Base-by-base conservation (phyloP, 2,329 filamentous ascomycete species). In the Fusarium sterilihyphosum region DNA sequence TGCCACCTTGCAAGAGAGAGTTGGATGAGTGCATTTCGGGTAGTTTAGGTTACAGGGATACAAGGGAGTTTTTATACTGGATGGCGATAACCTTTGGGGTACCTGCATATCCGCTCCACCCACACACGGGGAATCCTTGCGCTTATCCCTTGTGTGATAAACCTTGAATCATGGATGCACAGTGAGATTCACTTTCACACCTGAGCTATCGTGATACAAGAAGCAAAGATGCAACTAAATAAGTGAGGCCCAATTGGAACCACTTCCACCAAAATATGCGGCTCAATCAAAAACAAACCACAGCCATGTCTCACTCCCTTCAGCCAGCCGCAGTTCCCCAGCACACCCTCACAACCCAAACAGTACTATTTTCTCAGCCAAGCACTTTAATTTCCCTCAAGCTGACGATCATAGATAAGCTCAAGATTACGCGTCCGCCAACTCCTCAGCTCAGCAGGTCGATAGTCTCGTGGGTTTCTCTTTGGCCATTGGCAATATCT, bases 31-130 rank as follows among this genome's bases (percentile, higher is more conserved):
- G 35, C 35, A 37, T 37, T 37, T 37, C 35, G 35, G 26, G 56
- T 26, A 33, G 4, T 18, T 12, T 22, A 33, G 4, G n/a, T 12
- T 22, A 24, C 41, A 47, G 56, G 24, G 38, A 3, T 46, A 6
- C 8, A 4, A 26, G 10, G 10, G 57, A 12, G 13, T 17, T 31
- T 24, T 69, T 65, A 37, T 58, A n/a, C 29, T 53, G 65, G 18
- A 50, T n/a, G 50, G 40, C 24, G 43, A 65, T 46, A 70, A 65
- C 52, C 59, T 70, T 54, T 71, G 70, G 44, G 40, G 67, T 71
- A 71, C 67, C 67, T 70, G 67, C 67, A 70, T 70, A 71, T 50
- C 66, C 56, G 67, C 65, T 63, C 67, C 67, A 46, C 53, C 41
- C 54, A 47, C 46, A 17, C 64, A 44, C 26, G 12, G 41, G 35